A percentile compares a stretch with the other conserved stretches of the same genome.
These are phyloP conservation scores for Pseudocercospora eumusae DNA, from an alignment of 2,329 filamentous ascomycete species.

Conservation along the genomic window DNA sequence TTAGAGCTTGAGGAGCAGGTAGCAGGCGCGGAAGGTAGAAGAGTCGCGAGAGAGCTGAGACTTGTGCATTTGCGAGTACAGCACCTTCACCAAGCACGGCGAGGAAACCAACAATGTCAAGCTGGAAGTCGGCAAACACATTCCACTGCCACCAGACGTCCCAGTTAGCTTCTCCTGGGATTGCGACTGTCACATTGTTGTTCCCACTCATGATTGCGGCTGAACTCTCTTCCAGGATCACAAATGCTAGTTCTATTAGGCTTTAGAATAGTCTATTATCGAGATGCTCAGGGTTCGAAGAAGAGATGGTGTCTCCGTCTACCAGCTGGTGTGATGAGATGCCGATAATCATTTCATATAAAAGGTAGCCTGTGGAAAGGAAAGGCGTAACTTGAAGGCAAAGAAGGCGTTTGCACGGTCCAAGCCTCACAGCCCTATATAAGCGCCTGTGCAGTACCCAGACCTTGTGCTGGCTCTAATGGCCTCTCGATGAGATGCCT, in stretches of 20 bases:
- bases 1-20: conserved; percentile 54
- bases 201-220: conserved; percentile 30
- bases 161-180: conserved; percentile 31
- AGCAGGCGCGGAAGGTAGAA: conserved; percentile 54
- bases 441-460: background rate
- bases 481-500: conserved; percentile 5
- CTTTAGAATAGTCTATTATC: no score
- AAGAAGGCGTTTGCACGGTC: conserved; percentile 5
- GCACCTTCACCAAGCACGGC: conserved; percentile 54
- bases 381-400: background rate
- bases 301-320: background rate
- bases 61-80: conserved; percentile 53
- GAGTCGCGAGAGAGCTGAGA: conserved; percentile 52
- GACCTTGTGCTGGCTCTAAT: background rate
- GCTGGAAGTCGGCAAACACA: conserved; percentile 46
- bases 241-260: no score
- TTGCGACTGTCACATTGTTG: conserved; percentile 34
- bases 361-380: background rate
- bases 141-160: conserved; percentile 42
- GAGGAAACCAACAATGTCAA: conserved; percentile 59
- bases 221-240: background rate
- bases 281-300: background rate
- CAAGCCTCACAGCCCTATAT: conserved; percentile 13
- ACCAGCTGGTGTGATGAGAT: background rate
- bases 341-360: background rate